Evolutionary conservation across 768 basidiomycete species (phyloP).

Genomic region (Trametes gibbosa): DNA sequence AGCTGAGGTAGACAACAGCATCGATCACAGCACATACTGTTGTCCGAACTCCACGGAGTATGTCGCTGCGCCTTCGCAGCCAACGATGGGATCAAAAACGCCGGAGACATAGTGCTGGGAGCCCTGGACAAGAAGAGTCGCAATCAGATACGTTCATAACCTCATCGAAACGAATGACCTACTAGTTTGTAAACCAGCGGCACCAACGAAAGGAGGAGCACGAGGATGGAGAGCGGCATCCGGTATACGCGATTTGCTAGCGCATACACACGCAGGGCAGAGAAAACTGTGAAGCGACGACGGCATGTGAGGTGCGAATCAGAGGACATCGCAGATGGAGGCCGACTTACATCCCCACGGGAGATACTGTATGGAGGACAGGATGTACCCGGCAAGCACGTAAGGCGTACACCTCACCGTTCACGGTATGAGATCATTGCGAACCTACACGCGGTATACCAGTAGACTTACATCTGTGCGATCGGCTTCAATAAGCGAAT

Average conservation of each 20-base stretch:
- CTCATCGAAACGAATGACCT: too few relatives aligned
- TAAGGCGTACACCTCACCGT: neutral
- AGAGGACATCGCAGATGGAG: neutral
- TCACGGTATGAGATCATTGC: too few relatives aligned
- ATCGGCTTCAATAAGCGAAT: neutral
- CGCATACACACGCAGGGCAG: neutral
- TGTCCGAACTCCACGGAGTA: neutral
- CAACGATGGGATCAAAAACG: neutral
- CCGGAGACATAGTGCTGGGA: neutral
- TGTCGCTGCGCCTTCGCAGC: neutral
- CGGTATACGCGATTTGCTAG: neutral
- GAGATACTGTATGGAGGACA: neutral
- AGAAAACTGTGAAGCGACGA: neutral
- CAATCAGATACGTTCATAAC: too few relatives aligned
- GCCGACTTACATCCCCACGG: neutral
- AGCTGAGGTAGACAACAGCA: neutral
- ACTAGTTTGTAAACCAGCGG: neutral
- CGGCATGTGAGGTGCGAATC: neutral
- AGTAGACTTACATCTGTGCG: neutral
- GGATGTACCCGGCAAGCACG: neutral
- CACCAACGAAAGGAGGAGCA: neutral
- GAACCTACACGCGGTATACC: too few relatives aligned
- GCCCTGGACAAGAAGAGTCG: neutral
- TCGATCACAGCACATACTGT: neutral
- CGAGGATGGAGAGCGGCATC: neutral